Conservation (phyloP, 2,329 filamentous ascomycete genomes). For the Periglandula ipomoeae region DNA sequence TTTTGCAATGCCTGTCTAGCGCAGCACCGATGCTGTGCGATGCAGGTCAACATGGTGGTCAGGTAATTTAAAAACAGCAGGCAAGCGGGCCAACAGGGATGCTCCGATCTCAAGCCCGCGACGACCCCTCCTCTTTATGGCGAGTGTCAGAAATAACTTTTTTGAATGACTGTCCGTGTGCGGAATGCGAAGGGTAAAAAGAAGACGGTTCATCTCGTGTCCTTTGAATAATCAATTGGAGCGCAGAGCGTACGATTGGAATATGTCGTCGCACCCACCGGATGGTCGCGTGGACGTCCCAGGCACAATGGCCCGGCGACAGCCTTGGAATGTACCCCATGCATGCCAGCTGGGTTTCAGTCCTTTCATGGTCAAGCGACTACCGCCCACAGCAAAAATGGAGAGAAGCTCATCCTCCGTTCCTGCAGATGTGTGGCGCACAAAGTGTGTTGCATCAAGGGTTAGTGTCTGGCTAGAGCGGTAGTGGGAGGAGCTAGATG, state of each 20-base stretch:
- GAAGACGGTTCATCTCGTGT: neutral
- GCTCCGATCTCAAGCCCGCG: neutral
- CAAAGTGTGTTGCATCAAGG: neutral
- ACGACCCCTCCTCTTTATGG: neutral
- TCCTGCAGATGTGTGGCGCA: neutral
- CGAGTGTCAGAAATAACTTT: neutral
- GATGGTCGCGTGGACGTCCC: neutral
- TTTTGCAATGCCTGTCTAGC: conserved; percentile 2
- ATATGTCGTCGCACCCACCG: neutral
- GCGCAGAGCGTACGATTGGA: neutral
- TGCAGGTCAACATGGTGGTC: neutral
- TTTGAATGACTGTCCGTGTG: neutral
- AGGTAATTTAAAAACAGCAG: conserved; percentile 1
- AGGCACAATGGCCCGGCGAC: neutral
- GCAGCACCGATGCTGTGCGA: neutral
- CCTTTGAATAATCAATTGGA: neutral
- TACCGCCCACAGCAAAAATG: neutral
- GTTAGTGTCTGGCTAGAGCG: neutral
- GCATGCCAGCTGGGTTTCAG: neutral
- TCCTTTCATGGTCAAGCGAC: too few relatives aligned
- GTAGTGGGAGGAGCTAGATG: neutral
- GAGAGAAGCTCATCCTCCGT: neutral
- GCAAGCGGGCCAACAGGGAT: neutral
- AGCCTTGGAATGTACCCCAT: neutral
- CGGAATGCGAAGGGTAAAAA: neutral